Percentiles rank a stretch among this genome's conserved stretches.
phyloP scores from a whole-genome alignment of 768 basidiomycete genomes.

The Xerocomellus dryophilus region DNA sequence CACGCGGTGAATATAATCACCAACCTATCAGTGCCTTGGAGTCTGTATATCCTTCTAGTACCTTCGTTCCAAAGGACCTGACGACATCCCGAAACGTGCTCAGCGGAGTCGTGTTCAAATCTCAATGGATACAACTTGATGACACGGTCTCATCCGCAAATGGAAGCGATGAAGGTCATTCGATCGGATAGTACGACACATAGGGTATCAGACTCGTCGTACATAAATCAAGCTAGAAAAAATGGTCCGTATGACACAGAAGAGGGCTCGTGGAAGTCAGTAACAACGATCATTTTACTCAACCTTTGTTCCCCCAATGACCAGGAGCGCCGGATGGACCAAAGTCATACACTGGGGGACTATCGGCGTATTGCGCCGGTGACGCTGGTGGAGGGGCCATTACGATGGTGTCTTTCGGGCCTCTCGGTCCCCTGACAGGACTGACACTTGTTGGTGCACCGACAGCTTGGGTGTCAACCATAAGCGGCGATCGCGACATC shows the following conservation, averaged over 20 bases:
- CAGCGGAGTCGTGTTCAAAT: background rate
- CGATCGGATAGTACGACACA: constrained; percentile 16
- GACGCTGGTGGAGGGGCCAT: constrained; percentile 23
- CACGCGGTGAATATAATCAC: background rate
- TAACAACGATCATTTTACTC: constrained; percentile 1
- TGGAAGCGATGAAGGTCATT: background rate
- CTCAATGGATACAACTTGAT: background rate
- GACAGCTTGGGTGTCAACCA: constrained; percentile 38
- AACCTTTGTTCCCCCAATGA: constrained; percentile 49
- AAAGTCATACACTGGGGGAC: constrained; percentile 65
- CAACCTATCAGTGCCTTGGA: background rate
- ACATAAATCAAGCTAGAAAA: constrained; percentile 12
- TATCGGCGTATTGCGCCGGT: constrained; percentile 42
- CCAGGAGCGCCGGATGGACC: constrained; percentile 47
- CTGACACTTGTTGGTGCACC: constrained; percentile 29
- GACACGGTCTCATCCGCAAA: background rate
- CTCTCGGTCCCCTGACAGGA: constrained; percentile 44
- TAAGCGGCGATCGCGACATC: constrained; percentile 34
- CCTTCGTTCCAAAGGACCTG: constrained; percentile 43
- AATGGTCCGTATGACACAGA: constrained; percentile 18
- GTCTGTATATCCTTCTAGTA: background rate
- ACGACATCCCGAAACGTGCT: constrained; percentile 51
- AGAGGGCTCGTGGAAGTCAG: background rate
- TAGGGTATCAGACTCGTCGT: constrained; percentile 21
- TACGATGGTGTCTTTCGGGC: constrained; percentile 29